Evolutionary conservation across 306 rosid genomes (phyloP).

Genomic region (Datisca glomerata): DNA sequence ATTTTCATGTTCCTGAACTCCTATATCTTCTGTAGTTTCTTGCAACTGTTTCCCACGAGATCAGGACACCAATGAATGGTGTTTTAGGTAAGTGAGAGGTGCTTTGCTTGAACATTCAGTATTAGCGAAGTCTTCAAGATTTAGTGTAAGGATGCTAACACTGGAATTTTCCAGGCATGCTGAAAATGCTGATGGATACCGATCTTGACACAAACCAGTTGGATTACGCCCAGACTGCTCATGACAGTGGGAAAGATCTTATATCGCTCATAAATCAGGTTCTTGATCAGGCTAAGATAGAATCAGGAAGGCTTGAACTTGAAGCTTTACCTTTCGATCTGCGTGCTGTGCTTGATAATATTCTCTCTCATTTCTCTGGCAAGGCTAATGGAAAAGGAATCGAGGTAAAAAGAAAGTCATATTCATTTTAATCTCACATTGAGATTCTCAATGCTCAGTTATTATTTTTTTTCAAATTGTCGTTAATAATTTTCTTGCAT

Average conservation of each 20-base stretch:
- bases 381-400: conserved; percentile 64
- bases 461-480: conserved; percentile 11
- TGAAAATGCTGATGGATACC: conserved; percentile 95
- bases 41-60: conserved; percentile 98
- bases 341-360: conserved; percentile 66
- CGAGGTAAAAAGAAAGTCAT: conserved; percentile 46
- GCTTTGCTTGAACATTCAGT: conserved; percentile 7
- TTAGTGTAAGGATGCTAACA: conserved; percentile 11
- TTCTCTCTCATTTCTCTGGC: conserved; percentile 54
- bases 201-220: conserved; percentile 68
- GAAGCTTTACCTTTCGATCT: conserved; percentile 76
- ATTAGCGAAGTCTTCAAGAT: conserved; percentile 6
- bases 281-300: conserved; percentile 94
- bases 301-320: conserved; percentile 89
- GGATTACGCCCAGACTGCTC: conserved; percentile 80
- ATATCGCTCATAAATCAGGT: conserved; percentile 88
- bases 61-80: conserved; percentile 98
- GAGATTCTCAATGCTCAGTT: conserved; percentile 1
- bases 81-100: conserved; percentile 59
- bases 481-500: conserved; percentile 21
- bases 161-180: conserved; percentile 58
- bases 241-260: conserved; percentile 71
- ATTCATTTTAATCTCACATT: conserved; percentile 5
- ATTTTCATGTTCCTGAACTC: conserved; percentile 6
- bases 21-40: conserved; percentile 55